phyloP scores from a whole-genome alignment of 2,329 filamentous ascomycete species.

The Penicillium sp. region DNA sequence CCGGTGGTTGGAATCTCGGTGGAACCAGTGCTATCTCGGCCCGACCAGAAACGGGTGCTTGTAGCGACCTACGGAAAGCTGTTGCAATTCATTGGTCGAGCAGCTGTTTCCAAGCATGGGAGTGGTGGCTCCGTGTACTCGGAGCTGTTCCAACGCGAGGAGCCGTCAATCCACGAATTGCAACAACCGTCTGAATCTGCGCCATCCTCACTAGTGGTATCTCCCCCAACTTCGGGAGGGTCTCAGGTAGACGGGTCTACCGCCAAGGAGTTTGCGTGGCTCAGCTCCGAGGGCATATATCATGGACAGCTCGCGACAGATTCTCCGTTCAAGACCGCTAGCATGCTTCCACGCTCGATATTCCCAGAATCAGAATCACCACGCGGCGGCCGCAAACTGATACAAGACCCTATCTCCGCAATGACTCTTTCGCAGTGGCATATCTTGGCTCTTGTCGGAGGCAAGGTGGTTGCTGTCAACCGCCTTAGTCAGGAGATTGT shows the following conservation, averaged over 20 bases:
- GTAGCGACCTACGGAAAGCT: slow-evolving; percentile 77
- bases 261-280: slow-evolving; percentile 78
- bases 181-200: slow-evolving; percentile 60
- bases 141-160: slow-evolving; percentile 83
- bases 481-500: slow-evolving; percentile 81
- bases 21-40: slow-evolving; percentile 68
- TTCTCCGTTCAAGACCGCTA: slow-evolving; percentile 74
- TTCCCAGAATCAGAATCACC: slow-evolving; percentile 69
- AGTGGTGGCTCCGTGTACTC: slow-evolving; percentile 84
- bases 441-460: slow-evolving; percentile 79
- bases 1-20: slow-evolving; percentile 80
- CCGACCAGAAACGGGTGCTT: slow-evolving; percentile 75
- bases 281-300: slow-evolving; percentile 81
- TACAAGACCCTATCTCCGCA: slow-evolving; percentile 73
- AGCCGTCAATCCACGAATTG: slow-evolving; percentile 74
- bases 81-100: slow-evolving; percentile 77
- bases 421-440: slow-evolving; percentile 94
- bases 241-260: slow-evolving; percentile 55
- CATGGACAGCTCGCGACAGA: slow-evolving; percentile 76
- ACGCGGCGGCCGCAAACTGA: slow-evolving; percentile 64
- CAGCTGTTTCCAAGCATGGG: slow-evolving; percentile 62
- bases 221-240: slow-evolving; percentile 68
- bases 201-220: slow-evolving; percentile 70
- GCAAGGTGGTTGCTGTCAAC: slow-evolving; percentile 81
- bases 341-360: slow-evolving; percentile 72